Evolutionary conservation across 2,329 filamentous ascomycete genomes (phyloP), one percentile per base, ranked within the genome.

Genomic region (Trichoderma semiorbis): DNA sequence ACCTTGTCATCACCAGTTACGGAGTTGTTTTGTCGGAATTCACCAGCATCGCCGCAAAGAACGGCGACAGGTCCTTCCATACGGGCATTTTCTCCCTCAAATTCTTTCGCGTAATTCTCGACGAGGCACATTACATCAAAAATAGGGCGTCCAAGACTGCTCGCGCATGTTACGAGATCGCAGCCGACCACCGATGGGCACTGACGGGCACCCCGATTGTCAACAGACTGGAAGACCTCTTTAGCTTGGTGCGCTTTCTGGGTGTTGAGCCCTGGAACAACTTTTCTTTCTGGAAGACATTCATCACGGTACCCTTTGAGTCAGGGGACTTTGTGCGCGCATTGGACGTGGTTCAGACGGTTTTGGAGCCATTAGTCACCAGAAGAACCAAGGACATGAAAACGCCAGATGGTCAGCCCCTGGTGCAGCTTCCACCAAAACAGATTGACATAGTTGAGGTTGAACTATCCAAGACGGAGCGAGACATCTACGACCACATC

Each of bases 251-350:
- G 14, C 90, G 93, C 3, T 99, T 98, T 82, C 84, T 99, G 12
- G 91, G 93, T 71, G 96, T 99, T 5, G 95, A 98, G 79, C 96
- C 96, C 0, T 99, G 96, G 96, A 96, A 92, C 78, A 98, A 98
- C 80, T 99, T 99, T 80, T 97, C 95, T 0, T 99, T 97, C 83
- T 99, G 96, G 96, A 95, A 95, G 79, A 98, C 96, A 0, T 99
- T 99, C 80, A 98, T 99, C 78, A 99, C 96, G 0, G 91, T 97
- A 1, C 96, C 96, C 0, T 99, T 99, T 75, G 96, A 99, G 80
- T 95, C 94, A 0, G 96, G 96, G 75, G 93, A 99, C 74, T 98
- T 97, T 78, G 90, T 98, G 75, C 91, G 95, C 5, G 96, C 96
- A 0, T 85, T 99, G 8, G 96, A 98, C 78, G 96, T 99, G 2